Conservation (phyloP, 106 monocot genomes). For the Apostasia ramifera region DNA sequence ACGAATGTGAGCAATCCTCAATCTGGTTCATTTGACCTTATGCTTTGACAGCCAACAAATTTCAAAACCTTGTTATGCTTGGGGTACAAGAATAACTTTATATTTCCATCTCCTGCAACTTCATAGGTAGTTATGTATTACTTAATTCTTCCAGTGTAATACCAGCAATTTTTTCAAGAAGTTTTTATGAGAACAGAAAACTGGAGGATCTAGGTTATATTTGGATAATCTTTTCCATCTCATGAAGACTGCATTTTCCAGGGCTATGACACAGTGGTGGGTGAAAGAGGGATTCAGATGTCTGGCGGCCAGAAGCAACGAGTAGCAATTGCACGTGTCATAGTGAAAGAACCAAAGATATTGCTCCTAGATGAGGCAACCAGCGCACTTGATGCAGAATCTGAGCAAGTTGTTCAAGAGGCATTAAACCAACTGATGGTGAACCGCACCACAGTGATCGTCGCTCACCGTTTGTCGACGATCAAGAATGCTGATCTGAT, state of each 20-base stretch:
- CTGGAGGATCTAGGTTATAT: too few relatives aligned
- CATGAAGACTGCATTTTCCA: not conserved
- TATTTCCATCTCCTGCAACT: too few relatives aligned
- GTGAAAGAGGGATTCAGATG: slow-evolving; percentile 3
- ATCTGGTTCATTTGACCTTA: too few relatives aligned
- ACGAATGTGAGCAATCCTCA: too few relatives aligned
- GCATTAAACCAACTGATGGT: slow-evolving; percentile 4
- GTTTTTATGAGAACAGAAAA: too few relatives aligned
- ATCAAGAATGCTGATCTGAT: slow-evolving; percentile 10
- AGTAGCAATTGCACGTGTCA: slow-evolving; percentile 11
- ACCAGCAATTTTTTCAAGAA: too few relatives aligned
- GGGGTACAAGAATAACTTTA: too few relatives aligned
- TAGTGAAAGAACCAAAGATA: slow-evolving; percentile 8
- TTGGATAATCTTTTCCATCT: not conserved
- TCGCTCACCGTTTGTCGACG: slow-evolving; percentile 6
- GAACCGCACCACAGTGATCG: slow-evolving; percentile 8
- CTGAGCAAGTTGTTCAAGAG: slow-evolving; percentile 13
- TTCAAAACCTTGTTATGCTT: too few relatives aligned
- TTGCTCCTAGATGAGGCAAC: slow-evolving; percentile 7
- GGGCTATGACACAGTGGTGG: slow-evolving; percentile 13
- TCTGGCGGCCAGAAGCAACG: slow-evolving; percentile 10
- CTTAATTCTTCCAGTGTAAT: too few relatives aligned
- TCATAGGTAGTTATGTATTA: too few relatives aligned
- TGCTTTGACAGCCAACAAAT: too few relatives aligned
- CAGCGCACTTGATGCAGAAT: slow-evolving; percentile 14